These are phyloP conservation scores for Papiliotrema nemorosa DNA, from an alignment of 1,284 basidiomycete genomes.

Conservation along the genomic window DNA sequence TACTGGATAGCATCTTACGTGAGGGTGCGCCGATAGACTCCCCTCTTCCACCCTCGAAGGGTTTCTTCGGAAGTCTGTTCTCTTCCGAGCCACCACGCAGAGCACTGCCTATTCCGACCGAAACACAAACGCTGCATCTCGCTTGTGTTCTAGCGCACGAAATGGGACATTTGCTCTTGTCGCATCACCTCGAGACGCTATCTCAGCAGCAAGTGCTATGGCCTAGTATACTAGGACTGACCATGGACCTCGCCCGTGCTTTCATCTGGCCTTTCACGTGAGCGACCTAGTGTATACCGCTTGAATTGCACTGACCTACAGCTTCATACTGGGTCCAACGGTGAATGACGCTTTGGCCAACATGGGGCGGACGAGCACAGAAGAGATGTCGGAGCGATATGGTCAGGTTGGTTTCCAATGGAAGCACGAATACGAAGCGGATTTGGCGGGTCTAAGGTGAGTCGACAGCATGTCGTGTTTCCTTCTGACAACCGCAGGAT, in stretches of 20 bases:
- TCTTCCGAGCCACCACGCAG: conserved; percentile 15
- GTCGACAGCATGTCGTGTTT: conserved; percentile 35
- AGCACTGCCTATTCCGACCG: conserved; percentile 54
- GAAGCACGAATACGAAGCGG: conserved; percentile 80
- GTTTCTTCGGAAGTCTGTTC: conserved; percentile 23
- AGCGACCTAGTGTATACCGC: conserved; percentile 11
- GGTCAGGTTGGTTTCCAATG: conserved; percentile 60
- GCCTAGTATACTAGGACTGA: conserved; percentile 71
- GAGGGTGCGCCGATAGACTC: conserved; percentile 25
- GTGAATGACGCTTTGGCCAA: conserved; percentile 84
- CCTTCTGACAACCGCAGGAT: conserved; percentile 14
- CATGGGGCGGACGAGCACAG: conserved; percentile 67
- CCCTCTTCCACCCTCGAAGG: no score
- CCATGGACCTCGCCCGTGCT: conserved; percentile 68
- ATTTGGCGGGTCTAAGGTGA: conserved; percentile 76
- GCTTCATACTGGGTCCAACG: conserved; percentile 80
- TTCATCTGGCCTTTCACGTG: conserved; percentile 75
- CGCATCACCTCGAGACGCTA: conserved; percentile 83
- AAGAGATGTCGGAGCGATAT: conserved; percentile 63
- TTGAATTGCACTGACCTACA: conserved; percentile 8
- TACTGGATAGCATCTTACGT: conserved; percentile 72
- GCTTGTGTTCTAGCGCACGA: conserved; percentile 85
- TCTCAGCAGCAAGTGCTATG: conserved; percentile 75
- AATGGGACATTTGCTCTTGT: conserved; percentile 76
- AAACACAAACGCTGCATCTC: conserved; percentile 74